Evolutionary conservation across 2,329 filamentous ascomycete species (phyloP).

Genomic region (Pezicula carpinea): DNA sequence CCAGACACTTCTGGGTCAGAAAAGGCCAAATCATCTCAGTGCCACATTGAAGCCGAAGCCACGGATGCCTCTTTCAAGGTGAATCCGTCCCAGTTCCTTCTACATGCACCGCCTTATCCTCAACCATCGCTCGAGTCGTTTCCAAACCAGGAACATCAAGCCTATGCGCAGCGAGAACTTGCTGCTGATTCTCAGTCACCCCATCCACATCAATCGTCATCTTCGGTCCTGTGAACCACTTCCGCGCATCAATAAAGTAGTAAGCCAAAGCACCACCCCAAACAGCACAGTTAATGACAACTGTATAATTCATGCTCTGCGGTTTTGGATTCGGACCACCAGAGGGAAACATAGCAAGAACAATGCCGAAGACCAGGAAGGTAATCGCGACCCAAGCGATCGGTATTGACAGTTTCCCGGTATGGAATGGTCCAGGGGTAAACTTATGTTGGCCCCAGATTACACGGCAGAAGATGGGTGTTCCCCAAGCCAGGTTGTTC

Average conservation of each 20-base stretch:
- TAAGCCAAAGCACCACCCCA: constrained; percentile 53
- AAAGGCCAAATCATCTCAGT: no score
- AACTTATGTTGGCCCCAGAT: constrained; percentile 56
- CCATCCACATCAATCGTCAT: constrained; percentile 41
- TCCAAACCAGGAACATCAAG: constrained; percentile 13
- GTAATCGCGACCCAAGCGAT: constrained; percentile 49
- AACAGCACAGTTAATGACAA: constrained; percentile 55
- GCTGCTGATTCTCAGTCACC: constrained; percentile 25
- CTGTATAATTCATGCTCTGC: constrained; percentile 56
- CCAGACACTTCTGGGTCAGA: no score
- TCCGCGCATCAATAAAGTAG: constrained; percentile 51
- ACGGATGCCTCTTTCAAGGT: no score
- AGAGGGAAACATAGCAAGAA: constrained; percentile 54
- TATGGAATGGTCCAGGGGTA: constrained; percentile 54
- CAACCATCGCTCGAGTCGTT: not conserved
- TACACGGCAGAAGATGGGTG: constrained; percentile 52
- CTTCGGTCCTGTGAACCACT: constrained; percentile 57
- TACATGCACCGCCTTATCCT: not conserved
- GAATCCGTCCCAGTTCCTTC: not conserved
- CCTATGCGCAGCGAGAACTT: constrained; percentile 20
- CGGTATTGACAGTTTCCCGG: constrained; percentile 45
- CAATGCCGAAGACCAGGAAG: constrained; percentile 51
- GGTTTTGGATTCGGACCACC: constrained; percentile 46
- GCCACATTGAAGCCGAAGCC: no score
- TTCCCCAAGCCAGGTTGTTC: constrained; percentile 57